A percentile compares a stretch with the other conserved stretches of the same genome.
Evolutionary conservation across 2,329 filamentous ascomycete genomes (phyloP).

Genomic region (Grosmannia clavigera): DNA sequence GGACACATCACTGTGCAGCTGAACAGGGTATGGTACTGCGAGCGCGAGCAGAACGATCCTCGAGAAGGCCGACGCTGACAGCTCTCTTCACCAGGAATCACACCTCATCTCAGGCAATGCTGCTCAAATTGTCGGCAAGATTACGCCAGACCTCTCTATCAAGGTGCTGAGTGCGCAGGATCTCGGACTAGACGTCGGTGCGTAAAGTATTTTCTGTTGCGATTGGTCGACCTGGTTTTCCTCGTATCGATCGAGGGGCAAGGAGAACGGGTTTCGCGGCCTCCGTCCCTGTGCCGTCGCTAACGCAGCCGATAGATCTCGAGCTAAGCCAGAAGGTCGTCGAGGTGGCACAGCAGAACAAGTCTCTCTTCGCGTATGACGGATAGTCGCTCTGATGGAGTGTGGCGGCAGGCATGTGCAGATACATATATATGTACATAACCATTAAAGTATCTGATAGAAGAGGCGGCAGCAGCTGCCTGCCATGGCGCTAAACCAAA

Average conservation of each 20-base stretch:
- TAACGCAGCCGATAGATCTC: constrained; percentile 7
- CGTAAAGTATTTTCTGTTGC: constrained; percentile 16
- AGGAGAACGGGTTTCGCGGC: background rate
- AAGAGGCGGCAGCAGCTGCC: too few species aligned
- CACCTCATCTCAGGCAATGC: constrained; percentile 58
- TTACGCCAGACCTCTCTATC: constrained; percentile 59
- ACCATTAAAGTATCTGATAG: too few species aligned
- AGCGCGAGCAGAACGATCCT: background rate
- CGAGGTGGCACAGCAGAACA: constrained; percentile 10
- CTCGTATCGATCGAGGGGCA: background rate
- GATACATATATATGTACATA: too few species aligned
- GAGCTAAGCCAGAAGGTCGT: constrained; percentile 10
- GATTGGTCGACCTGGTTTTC: background rate
- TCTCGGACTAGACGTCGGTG: constrained; percentile 57
- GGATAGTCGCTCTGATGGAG: background rate
- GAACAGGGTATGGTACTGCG: constrained; percentile 46
- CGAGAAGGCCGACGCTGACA: background rate
- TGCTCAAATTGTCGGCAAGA: constrained; percentile 69
- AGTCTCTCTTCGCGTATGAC: constrained; percentile 5
- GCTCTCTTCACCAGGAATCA: constrained; percentile 41
- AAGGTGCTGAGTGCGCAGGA: constrained; percentile 59
- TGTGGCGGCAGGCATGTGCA: background rate
- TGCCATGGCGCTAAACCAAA: too few species aligned
- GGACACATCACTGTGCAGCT: constrained; percentile 64
- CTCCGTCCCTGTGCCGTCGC: background rate